Conservation (phyloP, 2,329 filamentous ascomycete species). For the Thermoascus crustaceus region DNA sequence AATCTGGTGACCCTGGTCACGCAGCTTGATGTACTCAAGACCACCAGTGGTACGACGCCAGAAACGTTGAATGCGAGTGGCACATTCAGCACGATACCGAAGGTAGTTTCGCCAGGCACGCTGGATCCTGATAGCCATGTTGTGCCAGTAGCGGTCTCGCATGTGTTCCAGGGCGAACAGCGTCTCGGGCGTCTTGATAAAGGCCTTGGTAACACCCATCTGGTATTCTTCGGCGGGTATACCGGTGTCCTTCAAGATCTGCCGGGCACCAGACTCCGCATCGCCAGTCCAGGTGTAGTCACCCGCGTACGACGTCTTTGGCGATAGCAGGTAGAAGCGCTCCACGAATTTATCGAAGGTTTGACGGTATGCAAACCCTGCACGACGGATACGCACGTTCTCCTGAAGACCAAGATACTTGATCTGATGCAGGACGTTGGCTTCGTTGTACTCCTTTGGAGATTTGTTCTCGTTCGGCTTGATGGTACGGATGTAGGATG, state of each 20-base stretch:
- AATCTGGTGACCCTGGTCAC: conserved; percentile 78
- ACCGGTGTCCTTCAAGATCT: conserved; percentile 92
- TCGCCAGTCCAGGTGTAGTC: conserved; percentile 95
- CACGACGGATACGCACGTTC: conserved; percentile 93
- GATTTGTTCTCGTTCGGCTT: conserved; percentile 99
- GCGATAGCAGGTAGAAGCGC: conserved; percentile 89
- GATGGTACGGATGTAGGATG: conserved; percentile 97
- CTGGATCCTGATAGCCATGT: conserved; percentile 97
- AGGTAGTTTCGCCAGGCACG: conserved; percentile 95
- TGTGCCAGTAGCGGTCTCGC: conserved; percentile 97
- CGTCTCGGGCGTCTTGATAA: conserved; percentile 96
- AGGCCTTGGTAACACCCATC: conserved; percentile 92
- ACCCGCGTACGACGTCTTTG: conserved; percentile 89
- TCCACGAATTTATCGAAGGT: conserved; percentile 98
- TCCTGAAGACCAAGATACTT: conserved; percentile 99
- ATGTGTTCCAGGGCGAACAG: conserved; percentile 95
- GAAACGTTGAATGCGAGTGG: conserved; percentile 87
- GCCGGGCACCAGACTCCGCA: conserved; percentile 74
- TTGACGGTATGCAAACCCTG: conserved; percentile 93
- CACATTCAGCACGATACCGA: conserved; percentile 83
- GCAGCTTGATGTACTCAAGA: conserved; percentile 76
- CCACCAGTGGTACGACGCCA: conserved; percentile 91
- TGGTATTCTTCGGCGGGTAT: conserved; percentile 95
- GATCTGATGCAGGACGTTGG: conserved; percentile 94
- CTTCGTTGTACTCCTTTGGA: conserved; percentile 79